Evolutionary conservation across 768 basidiomycete genomes (phyloP), one percentile per base, ranked within the genome.

Genomic region (Auriscalpium microsporum): DNA sequence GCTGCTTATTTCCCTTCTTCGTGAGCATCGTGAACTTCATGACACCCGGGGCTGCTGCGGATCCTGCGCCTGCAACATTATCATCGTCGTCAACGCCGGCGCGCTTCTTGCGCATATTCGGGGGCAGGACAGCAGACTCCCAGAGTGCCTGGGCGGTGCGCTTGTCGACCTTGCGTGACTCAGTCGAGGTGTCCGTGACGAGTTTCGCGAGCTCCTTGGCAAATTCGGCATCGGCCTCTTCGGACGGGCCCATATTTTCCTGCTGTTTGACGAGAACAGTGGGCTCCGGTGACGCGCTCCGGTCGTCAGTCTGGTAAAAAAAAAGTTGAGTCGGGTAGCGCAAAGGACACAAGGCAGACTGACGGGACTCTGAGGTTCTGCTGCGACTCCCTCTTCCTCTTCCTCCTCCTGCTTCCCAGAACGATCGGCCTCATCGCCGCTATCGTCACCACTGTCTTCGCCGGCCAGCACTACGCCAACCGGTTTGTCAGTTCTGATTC

Each of bases 11-110:
- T 6, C 96, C 95, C 55, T 84, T 83, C 75, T 95, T 94, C 8
- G 94, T 89, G 59, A 98, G 76, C 45, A 98, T 75, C 4, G 90
- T 94, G 69, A 99, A 99, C 59, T 84, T 86, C 93, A 96, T 97
- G 54, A 86, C 75, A 19, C 67, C 69, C 0, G 63, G 50, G 11
- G 71, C 73, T 52, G 63, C 59, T 1, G 62, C 69, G 19, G 59
- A 54, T 4, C 58, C 63, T 42, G 73, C 72, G n/a, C 69, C 74
- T 34, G 58, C 70, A 8, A 81, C 79, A 13, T 78, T 81, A 35
- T 81, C 84, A 23, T 65, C 70, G 8, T 86, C 87, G 3, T 86
- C 83, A 2, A 56, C 62, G 45, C 79, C 28, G 28, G 28, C 28
- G 17, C 40, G 80, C 69, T 83, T 89, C 73, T 83, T 90, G 46